These are phyloP conservation scores for Candida pseudoglaebosa DNA, from an alignment of 805 yeast genomes.

Conservation along the genomic window DNA sequence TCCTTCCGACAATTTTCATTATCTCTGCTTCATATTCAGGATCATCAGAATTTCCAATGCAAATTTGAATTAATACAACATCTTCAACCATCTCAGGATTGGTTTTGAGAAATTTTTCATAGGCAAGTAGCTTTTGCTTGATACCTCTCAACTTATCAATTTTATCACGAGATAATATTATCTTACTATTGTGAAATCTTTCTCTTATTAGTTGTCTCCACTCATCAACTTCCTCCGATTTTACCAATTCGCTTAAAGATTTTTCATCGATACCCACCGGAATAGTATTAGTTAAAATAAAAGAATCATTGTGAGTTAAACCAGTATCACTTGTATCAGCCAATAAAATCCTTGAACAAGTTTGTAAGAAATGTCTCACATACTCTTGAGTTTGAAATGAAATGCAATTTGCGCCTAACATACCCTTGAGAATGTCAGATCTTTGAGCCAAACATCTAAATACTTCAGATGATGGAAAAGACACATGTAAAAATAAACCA, in stretches of 20 bases:
- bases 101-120: constrained; percentile 67
- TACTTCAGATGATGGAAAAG: constrained; percentile 95
- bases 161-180: constrained; percentile 86
- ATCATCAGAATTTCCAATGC: constrained; percentile 55
- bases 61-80: constrained; percentile 79
- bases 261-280: constrained; percentile 81
- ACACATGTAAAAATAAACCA: constrained; percentile 79
- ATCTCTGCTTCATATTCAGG: constrained; percentile 69
- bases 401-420: constrained; percentile 84
- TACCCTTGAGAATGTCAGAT: constrained; percentile 77
- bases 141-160: constrained; percentile 85
- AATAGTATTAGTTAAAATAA: constrained; percentile 51
- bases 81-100: constrained; percentile 68
- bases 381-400: constrained; percentile 92
- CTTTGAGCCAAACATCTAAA: constrained; percentile 87
- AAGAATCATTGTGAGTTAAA: constrained; percentile 56
- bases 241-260: constrained; percentile 44
- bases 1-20: constrained; percentile 74
- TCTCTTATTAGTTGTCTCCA: constrained; percentile 73
- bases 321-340: constrained; percentile 73
- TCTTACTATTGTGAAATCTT: constrained; percentile 67
- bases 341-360: constrained; percentile 76
- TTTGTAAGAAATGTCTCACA: constrained; percentile 89
- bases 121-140: constrained; percentile 81
- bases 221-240: constrained; percentile 47